A percentile compares a stretch with the other conserved stretches of the same genome.
Conservation (phyloP, 345 rosid genomes). For the Citrus hindsii region DNA sequence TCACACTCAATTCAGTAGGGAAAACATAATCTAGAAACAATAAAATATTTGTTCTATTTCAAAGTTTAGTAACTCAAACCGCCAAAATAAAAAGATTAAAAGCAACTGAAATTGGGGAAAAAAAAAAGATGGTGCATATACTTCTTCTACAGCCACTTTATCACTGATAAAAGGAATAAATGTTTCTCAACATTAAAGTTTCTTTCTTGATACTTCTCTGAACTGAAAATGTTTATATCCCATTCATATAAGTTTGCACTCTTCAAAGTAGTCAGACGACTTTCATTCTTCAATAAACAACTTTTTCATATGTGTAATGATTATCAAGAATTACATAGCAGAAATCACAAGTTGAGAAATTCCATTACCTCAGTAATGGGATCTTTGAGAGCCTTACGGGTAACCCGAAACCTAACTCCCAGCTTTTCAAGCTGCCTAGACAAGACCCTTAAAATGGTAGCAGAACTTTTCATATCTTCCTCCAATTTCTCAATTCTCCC, state of each 20-base stretch:
- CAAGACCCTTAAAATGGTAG: conserved; percentile 56
- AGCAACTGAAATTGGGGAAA: not conserved
- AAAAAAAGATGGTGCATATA: not conserved
- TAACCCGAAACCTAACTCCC: conserved; percentile 81
- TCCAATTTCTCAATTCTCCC: conserved; percentile 81
- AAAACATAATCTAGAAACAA: not conserved
- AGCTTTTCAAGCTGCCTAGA: conserved; percentile 91
- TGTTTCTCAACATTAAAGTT: not conserved
- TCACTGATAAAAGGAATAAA: not conserved
- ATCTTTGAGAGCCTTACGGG: conserved; percentile 65
- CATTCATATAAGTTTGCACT: not conserved
- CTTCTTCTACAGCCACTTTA: not conserved
- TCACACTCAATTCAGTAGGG: not conserved
- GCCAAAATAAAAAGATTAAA: not conserved
- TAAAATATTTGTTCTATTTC: too few species aligned
- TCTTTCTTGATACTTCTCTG: not conserved
- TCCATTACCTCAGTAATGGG: conserved; percentile 75
- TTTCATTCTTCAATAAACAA: not conserved
- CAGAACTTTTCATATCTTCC: conserved; percentile 69
- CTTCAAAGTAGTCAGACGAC: not conserved
- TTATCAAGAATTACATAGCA: not conserved
- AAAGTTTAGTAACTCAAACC: not conserved
- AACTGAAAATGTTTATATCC: not conserved
- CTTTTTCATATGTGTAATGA: not conserved
- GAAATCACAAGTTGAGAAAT: not conserved